Evolutionary conservation across 2,329 filamentous ascomycete species (phyloP).

Genomic region (Xylaria sp.): DNA sequence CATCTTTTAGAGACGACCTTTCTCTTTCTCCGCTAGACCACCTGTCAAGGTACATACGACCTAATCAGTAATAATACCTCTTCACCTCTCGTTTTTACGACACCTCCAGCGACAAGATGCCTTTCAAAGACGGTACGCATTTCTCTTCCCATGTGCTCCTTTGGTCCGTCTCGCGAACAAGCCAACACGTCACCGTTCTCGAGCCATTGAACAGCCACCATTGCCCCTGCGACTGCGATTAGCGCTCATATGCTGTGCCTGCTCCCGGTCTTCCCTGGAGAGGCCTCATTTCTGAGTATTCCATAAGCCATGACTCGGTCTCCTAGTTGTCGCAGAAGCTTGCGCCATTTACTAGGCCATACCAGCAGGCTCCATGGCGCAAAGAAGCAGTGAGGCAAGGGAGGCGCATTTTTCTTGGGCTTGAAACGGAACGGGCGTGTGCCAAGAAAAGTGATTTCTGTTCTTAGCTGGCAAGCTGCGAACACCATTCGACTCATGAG

Average conservation of each 20-base stretch:
- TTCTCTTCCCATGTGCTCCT: slow-evolving; percentile 22
- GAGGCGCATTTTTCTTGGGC: background rate
- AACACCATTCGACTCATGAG: background rate
- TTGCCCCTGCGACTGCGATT: slow-evolving; percentile 7
- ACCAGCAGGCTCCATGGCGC: background rate
- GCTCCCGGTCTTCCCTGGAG: slow-evolving; percentile 2
- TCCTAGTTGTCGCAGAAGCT: slow-evolving; percentile 5
- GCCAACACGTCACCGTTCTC: slow-evolving; percentile 21
- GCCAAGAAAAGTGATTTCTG: background rate
- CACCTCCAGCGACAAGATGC: slow-evolving; percentile 45
- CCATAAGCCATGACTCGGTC: slow-evolving; percentile 16
- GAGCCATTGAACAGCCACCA: slow-evolving; percentile 33
- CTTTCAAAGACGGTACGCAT: slow-evolving; percentile 48
- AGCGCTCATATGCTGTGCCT: slow-evolving; percentile 4
- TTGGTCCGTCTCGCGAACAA: slow-evolving; percentile 6
- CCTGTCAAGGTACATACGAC: slow-evolving; percentile 10
- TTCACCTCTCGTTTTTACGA: slow-evolving; percentile 17
- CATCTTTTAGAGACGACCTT: slow-evolving; percentile 17
- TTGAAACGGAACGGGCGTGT: background rate
- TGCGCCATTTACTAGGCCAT: slow-evolving; percentile 35
- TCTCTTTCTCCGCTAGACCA: slow-evolving; percentile 12
- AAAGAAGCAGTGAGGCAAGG: slow-evolving; percentile 7
- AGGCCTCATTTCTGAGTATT: background rate
- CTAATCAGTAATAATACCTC: slow-evolving; percentile 35
- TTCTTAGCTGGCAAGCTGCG: background rate